A percentile compares a stretch with the other conserved stretches of the same genome.
Conservation (phyloP, 441 rosid species). For the Adansonia madagascariensis region DNA sequence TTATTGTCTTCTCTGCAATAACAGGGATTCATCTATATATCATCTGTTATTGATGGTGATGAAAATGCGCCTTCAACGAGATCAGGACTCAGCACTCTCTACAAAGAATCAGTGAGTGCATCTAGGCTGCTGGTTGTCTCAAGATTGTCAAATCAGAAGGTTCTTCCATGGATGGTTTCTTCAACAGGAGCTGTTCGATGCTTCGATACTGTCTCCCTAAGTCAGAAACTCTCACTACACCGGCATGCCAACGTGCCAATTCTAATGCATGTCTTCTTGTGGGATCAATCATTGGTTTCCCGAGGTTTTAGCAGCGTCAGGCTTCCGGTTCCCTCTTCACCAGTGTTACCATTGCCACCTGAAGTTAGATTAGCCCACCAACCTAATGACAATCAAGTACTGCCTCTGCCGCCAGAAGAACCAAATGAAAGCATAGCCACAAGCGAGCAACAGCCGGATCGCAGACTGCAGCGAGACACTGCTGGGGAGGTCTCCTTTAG, state of each 20-base stretch:
- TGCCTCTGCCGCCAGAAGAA: constrained; percentile 50
- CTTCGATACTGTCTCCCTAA: constrained; percentile 88
- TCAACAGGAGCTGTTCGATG: constrained; percentile 89
- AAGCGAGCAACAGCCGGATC: constrained; percentile 29
- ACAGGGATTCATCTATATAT: constrained; percentile 91
- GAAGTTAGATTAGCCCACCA: constrained; percentile 47
- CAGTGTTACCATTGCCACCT: constrained; percentile 40
- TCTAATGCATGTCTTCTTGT: constrained; percentile 63
- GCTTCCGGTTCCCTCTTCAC: constrained; percentile 39
- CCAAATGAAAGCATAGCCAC: constrained; percentile 28
- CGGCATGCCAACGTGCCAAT: constrained; percentile 81
- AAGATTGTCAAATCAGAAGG: constrained; percentile 79
- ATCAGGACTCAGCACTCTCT: constrained; percentile 67
- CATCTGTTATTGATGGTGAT: constrained; percentile 69
- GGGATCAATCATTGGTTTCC: constrained; percentile 54
- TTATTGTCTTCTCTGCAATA: neutral
- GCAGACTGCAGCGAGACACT: constrained; percentile 58
- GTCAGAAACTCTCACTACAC: constrained; percentile 94
- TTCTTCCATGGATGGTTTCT: constrained; percentile 95
- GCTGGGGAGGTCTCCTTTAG: constrained; percentile 81
- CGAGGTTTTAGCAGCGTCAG: constrained; percentile 35
- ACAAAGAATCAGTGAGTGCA: constrained; percentile 63
- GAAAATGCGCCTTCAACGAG: constrained; percentile 74
- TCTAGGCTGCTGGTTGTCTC: constrained; percentile 74
- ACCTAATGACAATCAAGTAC: constrained; percentile 66